Evolutionary conservation across 2,329 filamentous ascomycete genomes (phyloP), one percentile per base, ranked within the genome.

Genomic region (Pseudogymnoascus sp.): DNA sequence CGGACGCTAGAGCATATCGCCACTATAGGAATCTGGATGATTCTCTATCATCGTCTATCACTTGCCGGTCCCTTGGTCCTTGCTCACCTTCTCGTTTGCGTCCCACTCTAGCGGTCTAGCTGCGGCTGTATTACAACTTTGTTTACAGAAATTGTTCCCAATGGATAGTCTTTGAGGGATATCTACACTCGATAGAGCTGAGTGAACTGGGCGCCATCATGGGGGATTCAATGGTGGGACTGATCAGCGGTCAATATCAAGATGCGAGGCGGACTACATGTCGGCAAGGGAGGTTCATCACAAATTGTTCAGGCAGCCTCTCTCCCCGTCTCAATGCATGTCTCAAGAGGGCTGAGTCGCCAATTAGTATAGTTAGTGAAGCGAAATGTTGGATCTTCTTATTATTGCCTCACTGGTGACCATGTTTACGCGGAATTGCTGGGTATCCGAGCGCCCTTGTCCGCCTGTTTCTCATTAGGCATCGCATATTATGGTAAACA

Each of bases 1-100:
- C 43, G 43, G 43, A 49, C 43, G 43, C 43, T 49, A 49, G 43
- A 49, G 43, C 43, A 49, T 49, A 49, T 49, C 43, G 43, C 43
- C 43, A 49, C 43, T 49, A 49, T 49, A 49, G 43, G 43, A 49
- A 49, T 49, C 43, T 28, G 43, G 43, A 49, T 49, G 43, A n/a
- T 49, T 49, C 43, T 49, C 43, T 49, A 23, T 49, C 43, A 49
- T 49, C 43, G 43, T 25, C 43, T 49, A 49, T 49, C 43, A 49
- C 43, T 25, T 49, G n/a, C 43, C 43, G 43, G 43, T 6, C 21
- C 43, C 21, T n/a, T 49, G 43, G 43, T 49, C 43, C 21, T 25
- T 45, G 41, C 41, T 23, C 40, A 43, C 40, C 18, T 43, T 21
- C 41, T 25, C 21, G 41, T 45, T 45, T 45, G 41, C 41, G 9